Percentiles rank a stretch among this genome's conserved stretches.
Evolutionary conservation across 306 rosid species (phyloP).

Genomic region (Corylus heterophylla): DNA sequence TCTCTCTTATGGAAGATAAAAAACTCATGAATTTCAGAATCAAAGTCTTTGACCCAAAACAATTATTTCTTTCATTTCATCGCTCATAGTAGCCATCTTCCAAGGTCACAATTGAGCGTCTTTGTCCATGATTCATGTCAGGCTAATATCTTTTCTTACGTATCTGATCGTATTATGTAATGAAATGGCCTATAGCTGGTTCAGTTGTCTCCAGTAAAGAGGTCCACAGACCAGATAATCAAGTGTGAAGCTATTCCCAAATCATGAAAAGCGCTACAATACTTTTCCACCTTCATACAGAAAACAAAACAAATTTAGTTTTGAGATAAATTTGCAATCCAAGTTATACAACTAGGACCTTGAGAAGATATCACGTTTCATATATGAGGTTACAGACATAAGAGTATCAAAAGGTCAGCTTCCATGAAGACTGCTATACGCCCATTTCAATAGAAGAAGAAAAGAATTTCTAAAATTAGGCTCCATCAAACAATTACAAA

Average conservation of each 20-base stretch:
- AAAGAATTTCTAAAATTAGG: not conserved
- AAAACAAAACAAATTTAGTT: not conserved
- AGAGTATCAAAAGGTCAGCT: not conserved
- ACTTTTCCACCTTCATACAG: not conserved
- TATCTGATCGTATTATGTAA: not conserved
- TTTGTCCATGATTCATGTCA: not conserved
- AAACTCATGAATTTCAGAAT: not conserved
- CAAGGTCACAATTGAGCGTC: slow-evolving; percentile 3
- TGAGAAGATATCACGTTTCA: not conserved
- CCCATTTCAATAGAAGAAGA: not conserved
- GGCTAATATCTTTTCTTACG: not conserved
- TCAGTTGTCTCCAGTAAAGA: not conserved
- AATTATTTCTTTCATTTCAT: not conserved
- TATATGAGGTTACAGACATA: not conserved
- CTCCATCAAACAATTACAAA: not conserved
- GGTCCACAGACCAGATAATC: not conserved
- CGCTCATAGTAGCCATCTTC: not conserved
- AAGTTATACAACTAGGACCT: slow-evolving; percentile 1
- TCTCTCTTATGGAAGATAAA: not conserved
- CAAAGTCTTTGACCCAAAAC: not conserved
- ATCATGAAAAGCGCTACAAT: not conserved
- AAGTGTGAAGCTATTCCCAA: not conserved
- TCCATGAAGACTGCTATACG: not conserved
- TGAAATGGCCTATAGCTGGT: not conserved
- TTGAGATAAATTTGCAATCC: not conserved